Conservation (phyloP, 352 stramenopile species). For the Pilasporangium apinafurcum region DNA sequence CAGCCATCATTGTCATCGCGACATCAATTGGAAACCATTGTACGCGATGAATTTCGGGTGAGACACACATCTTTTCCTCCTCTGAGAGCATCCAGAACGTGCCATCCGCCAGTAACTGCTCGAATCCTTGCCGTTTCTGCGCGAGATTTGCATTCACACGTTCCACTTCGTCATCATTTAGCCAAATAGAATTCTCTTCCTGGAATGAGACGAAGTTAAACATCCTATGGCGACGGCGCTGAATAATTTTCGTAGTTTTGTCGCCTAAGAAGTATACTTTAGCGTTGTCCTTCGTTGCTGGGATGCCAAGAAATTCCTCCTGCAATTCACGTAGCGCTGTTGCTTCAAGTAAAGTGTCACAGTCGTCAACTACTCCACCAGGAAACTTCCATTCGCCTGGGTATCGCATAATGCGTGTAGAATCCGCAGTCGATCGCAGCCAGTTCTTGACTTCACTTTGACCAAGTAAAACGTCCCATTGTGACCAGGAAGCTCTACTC, state of each 20-base stretch:
- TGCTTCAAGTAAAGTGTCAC: conserved; percentile 23
- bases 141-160: conserved; percentile 33
- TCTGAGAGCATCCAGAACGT: conserved; percentile 29
- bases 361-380: conserved; percentile 35
- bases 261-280: conserved; percentile 25
- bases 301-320: conserved; percentile 49
- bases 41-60: conserved; percentile 45
- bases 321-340: conserved; percentile 39
- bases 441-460: conserved; percentile 69
- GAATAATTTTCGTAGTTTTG: conserved; percentile 42
- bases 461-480: conserved; percentile 55
- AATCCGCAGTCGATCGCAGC: conserved; percentile 31
- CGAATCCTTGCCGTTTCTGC: conserved; percentile 32
- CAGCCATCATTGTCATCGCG: conserved; percentile 38
- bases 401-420: conserved; percentile 53
- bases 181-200: conserved; percentile 41
- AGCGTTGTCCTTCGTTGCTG: conserved; percentile 3
- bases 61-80: conserved; percentile 36
- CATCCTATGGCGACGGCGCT: conserved; percentile 41
- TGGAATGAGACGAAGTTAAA: conserved; percentile 63
- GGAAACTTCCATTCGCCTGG: conserved; percentile 67
- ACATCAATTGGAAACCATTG: conserved; percentile 48
- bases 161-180: conserved; percentile 19
- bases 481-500: conserved; percentile 4
- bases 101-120: conserved; percentile 12